These are phyloP conservation scores for Diaporthe destruens DNA, from an alignment of 2,329 filamentous ascomycete genomes.

Conservation along the genomic window DNA sequence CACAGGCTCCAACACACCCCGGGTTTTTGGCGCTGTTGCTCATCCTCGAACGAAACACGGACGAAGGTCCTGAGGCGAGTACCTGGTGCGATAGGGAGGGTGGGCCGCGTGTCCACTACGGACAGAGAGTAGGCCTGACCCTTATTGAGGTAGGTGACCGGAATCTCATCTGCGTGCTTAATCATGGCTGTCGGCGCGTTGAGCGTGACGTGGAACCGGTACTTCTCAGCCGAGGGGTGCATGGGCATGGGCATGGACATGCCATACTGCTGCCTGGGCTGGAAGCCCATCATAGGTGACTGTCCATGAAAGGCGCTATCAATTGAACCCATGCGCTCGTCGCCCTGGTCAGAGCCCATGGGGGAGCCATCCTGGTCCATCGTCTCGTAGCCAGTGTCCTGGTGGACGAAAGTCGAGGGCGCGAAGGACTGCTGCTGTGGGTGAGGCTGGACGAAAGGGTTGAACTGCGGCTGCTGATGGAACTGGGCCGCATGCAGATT, in stretches of 20 bases:
- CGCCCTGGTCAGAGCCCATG: constrained; percentile 67
- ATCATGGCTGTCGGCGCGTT: constrained; percentile 98
- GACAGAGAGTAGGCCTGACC: constrained; percentile 93
- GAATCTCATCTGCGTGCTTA: constrained; percentile 88
- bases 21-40: constrained; percentile 86
- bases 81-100: constrained; percentile 68
- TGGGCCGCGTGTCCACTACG: constrained; percentile 80
- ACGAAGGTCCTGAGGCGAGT: constrained; percentile 89
- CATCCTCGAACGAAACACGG: constrained; percentile 96
- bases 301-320: constrained; percentile 73
- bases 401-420: constrained; percentile 84
- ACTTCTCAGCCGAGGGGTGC: constrained; percentile 74
- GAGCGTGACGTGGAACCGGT: constrained; percentile 89
- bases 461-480: constrained; percentile 75
- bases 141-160: constrained; percentile 98
- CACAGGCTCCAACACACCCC: constrained; percentile 81
- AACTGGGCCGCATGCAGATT: constrained; percentile 61
- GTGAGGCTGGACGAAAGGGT: constrained; percentile 76
- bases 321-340: constrained; percentile 64
- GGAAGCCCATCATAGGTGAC: constrained; percentile 71
- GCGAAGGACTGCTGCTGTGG: constrained; percentile 74
- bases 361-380: constrained; percentile 82
- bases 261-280: constrained; percentile 61
- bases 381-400: constrained; percentile 82
- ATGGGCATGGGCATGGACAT: constrained; percentile 61